Percentiles rank a stretch among this genome's conserved stretches.
phyloP scores from a whole-genome alignment of 169 alveolate species.

The Plasmodium fragile region DNA sequence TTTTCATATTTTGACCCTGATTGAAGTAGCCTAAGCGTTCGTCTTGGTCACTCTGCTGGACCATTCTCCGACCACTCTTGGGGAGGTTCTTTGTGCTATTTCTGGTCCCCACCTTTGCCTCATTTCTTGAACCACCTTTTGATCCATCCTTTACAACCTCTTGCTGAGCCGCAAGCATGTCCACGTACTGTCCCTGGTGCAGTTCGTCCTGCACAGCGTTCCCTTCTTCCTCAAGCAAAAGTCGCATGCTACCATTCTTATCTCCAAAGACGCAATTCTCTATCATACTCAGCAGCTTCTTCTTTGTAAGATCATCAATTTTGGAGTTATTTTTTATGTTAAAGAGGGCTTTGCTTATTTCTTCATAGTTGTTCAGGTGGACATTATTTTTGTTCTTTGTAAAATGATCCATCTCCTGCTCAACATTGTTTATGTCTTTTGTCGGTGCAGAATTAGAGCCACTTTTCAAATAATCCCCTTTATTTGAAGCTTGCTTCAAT shows the following conservation, averaged over 20 bases:
- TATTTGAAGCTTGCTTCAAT: background rate
- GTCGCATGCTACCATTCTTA: slow-evolving; percentile 13
- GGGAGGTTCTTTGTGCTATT: slow-evolving; percentile 5
- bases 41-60: background rate
- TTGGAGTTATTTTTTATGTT: slow-evolving; percentile 16
- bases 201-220: background rate
- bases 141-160: background rate
- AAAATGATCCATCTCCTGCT: background rate
- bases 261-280: background rate
- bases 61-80: background rate
- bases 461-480: slow-evolving; percentile 7
- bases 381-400: slow-evolving; percentile 16
- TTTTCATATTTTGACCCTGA: background rate
- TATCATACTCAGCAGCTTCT: background rate
- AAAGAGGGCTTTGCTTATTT: slow-evolving; percentile 11
- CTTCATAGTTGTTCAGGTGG: slow-evolving; percentile 5
- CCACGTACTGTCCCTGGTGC: background rate
- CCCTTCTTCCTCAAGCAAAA: background rate
- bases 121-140: background rate
- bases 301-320: slow-evolving; percentile 31
- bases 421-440: slow-evolving; percentile 5
- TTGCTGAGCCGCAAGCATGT: background rate
- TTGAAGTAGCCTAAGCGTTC: background rate
- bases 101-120: background rate
- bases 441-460: background rate